phyloP scores from a whole-genome alignment of 306 rosid species.

The Vachellia pachyceras region DNA sequence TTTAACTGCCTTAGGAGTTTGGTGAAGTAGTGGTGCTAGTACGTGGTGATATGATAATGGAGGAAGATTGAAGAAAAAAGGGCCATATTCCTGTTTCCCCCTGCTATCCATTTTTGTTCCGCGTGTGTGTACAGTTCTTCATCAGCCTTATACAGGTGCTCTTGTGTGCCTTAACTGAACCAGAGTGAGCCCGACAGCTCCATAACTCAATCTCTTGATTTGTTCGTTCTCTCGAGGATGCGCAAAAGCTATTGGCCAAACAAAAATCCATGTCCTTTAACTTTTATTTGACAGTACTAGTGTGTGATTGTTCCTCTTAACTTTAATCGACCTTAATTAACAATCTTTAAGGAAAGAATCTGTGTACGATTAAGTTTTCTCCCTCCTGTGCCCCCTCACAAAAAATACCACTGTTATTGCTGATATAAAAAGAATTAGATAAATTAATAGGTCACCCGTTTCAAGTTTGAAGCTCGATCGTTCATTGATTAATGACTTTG shows the following conservation, averaged over 20 bases:
- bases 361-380: neutral
- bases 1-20: constrained; percentile 31
- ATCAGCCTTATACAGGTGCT: constrained; percentile 33
- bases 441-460: neutral
- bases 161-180: constrained; percentile 25
- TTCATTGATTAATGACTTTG: neutral
- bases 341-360: neutral
- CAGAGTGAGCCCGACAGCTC: constrained; percentile 41
- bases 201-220: constrained; percentile 14
- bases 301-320: neutral
- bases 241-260: neutral
- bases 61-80: constrained; percentile 42
- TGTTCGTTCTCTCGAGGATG: neutral
- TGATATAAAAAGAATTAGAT: neutral
- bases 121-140: constrained; percentile 46
- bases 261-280: neutral
- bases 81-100: neutral
- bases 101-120: constrained; percentile 31
- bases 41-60: constrained; percentile 45
- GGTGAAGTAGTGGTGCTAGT: constrained; percentile 51
- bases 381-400: neutral
- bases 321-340: neutral
- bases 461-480: neutral
- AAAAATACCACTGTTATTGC: neutral
- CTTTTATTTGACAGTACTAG: neutral